Evolutionary conservation across 1,284 basidiomycete species (phyloP).

Genomic region (Hemileccinum hortonii): DNA sequence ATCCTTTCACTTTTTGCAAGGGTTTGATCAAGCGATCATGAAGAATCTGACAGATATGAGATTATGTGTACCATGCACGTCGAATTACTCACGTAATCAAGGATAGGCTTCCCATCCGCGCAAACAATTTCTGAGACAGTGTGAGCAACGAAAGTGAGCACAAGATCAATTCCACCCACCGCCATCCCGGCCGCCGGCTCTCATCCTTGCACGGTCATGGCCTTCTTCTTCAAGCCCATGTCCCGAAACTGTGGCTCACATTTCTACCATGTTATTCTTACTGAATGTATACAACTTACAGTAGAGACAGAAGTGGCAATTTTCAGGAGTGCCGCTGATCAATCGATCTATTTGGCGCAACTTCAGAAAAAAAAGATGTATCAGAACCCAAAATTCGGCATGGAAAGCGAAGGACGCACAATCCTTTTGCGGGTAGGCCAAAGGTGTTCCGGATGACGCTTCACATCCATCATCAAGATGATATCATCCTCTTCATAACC

Average conservation of each 20-base stretch:
- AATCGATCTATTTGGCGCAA: conserved; percentile 30
- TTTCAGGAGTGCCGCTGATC: conserved; percentile 24
- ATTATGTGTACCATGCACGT: not conserved
- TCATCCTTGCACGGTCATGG: conserved; percentile 17
- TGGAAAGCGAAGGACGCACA: conserved; percentile 18
- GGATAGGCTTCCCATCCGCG: conserved; percentile 22
- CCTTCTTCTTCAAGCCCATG: conserved; percentile 32
- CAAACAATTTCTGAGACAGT: conserved; percentile 20
- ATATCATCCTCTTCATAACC: conserved; percentile 31
- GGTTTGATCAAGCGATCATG: conserved; percentile 21
- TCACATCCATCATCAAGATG: conserved; percentile 32
- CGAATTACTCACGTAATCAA: conserved; percentile 18
- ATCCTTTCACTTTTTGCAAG: conserved; percentile 18
- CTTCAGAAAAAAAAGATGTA: conserved; percentile 5
- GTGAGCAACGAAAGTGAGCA: not conserved
- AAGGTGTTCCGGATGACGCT: conserved; percentile 3
- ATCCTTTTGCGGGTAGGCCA: conserved; percentile 32
- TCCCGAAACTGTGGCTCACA: conserved; percentile 26
- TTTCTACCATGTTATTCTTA: not conserved
- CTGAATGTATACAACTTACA: conserved; percentile 26
- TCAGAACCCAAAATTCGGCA: not conserved
- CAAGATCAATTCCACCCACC: conserved; percentile 24
- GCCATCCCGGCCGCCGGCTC: conserved; percentile 36
- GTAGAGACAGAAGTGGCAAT: conserved; percentile 40
- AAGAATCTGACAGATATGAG: conserved; percentile 16